Percentiles rank a stretch among this genome's conserved stretches.
Conservation (phyloP, 306 rosid species). For the Quercus dentata region DNA sequence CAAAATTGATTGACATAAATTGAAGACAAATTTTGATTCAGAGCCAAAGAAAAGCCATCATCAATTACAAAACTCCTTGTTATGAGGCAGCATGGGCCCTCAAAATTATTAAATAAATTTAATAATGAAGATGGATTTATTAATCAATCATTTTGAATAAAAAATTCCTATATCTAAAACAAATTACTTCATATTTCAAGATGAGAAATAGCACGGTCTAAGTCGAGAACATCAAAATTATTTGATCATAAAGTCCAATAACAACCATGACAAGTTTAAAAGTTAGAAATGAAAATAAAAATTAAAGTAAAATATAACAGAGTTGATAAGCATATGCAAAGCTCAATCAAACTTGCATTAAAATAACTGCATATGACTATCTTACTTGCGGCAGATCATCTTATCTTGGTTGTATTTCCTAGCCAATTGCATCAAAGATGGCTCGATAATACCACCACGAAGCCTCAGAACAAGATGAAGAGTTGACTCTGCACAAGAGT, state of each 20-base stretch:
- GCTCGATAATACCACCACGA: conserved; percentile 98
- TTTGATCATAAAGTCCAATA: background rate
- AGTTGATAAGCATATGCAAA: background rate
- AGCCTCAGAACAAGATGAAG: conserved; percentile 97
- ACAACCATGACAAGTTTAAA: background rate
- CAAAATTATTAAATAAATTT: background rate
- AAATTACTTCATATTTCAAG: background rate
- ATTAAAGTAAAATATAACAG: background rate
- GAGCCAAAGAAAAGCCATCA: background rate
- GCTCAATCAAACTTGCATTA: background rate
- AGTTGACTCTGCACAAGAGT: conserved; percentile 72
- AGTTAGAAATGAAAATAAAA: background rate
- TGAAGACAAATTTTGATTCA: background rate
- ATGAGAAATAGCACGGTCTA: no score
- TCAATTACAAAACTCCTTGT: background rate
- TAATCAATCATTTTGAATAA: background rate
- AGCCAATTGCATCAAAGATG: conserved; percentile 96
- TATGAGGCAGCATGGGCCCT: no score
- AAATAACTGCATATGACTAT: background rate
- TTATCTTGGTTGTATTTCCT: conserved; percentile 95
- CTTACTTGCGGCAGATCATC: conserved; percentile 97
- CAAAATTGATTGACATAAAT: background rate
- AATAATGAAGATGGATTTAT: background rate
- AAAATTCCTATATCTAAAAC: background rate
- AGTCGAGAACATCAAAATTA: background rate